These are phyloP conservation scores for Cyberlindnera japonica DNA, from an alignment of 805 yeast species.

Conservation along the genomic window DNA sequence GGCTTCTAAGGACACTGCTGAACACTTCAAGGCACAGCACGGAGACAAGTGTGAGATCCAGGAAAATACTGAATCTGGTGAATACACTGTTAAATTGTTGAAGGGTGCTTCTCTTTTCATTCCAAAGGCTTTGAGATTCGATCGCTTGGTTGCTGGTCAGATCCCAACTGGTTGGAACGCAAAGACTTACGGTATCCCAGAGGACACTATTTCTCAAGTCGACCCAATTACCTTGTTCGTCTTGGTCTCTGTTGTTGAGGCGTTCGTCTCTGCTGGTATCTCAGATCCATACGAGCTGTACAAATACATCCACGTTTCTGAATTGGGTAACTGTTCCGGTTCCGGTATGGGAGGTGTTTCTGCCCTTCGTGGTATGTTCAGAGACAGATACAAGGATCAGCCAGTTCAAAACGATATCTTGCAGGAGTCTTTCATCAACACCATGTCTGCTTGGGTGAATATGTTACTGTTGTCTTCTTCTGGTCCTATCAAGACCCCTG, in stretches of 20 bases:
- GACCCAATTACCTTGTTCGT: conserved; percentile 94
- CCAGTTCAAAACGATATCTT: conserved; percentile 97
- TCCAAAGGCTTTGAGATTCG: conserved; percentile 73
- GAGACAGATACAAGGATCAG: conserved; percentile 85
- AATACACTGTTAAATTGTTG: conserved; percentile 82
- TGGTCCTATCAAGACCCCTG: conserved; percentile 99
- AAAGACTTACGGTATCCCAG: conserved; percentile 88
- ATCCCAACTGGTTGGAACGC: conserved; percentile 99
- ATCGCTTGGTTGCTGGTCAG: conserved; percentile 73
- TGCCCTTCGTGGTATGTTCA: conserved; percentile 97
- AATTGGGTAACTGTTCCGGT: conserved; percentile 99
- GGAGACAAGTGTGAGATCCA: conserved; percentile 92
- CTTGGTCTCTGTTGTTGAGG: conserved; percentile 92
- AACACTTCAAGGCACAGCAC: conserved; percentile 89
- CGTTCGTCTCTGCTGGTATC: conserved; percentile 88
- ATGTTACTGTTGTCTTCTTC: conserved; percentile 95
- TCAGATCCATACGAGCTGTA: conserved; percentile 99
- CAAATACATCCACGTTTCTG: conserved; percentile 96
- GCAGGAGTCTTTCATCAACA: conserved; percentile 97
- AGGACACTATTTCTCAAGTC: conserved; percentile 89
- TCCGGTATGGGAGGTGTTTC: conserved; percentile 99
- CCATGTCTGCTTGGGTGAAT: conserved; percentile 99
- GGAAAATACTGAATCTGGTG: conserved; percentile 85
- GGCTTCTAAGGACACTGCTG: conserved; percentile 91
- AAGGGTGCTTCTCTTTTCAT: conserved; percentile 89